Evolutionary conservation across 2,329 filamentous ascomycete species (phyloP).

Genomic region (Endoconidiophora polonica): DNA sequence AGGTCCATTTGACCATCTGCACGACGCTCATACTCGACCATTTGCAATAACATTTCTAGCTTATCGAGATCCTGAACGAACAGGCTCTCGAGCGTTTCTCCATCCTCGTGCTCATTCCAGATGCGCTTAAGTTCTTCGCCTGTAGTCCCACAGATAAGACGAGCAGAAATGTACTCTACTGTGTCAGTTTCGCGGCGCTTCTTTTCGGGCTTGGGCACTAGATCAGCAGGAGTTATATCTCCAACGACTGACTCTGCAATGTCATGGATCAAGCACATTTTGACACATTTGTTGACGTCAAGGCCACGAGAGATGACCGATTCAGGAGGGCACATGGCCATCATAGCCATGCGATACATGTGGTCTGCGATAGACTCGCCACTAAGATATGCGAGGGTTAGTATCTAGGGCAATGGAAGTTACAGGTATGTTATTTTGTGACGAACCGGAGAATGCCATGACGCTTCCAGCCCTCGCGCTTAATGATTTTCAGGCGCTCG

Average conservation of each 20-base stretch:
- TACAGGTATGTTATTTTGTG: not conserved
- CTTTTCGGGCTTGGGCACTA: slow-evolving; percentile 79
- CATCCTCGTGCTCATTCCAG: slow-evolving; percentile 94
- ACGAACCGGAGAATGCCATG: slow-evolving; percentile 53
- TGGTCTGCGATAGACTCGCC: slow-evolving; percentile 93
- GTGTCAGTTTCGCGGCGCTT: slow-evolving; percentile 68
- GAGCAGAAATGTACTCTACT: slow-evolving; percentile 80
- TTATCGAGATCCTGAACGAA: slow-evolving; percentile 98
- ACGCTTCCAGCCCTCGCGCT: slow-evolving; percentile 87
- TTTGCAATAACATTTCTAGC: slow-evolving; percentile 85
- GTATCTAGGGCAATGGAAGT: not conserved
- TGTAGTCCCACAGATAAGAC: slow-evolving; percentile 51
- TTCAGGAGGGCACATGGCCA: slow-evolving; percentile 78
- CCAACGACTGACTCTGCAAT: slow-evolving; percentile 96
- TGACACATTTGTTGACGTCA: slow-evolving; percentile 70
- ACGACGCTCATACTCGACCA: slow-evolving; percentile 84
- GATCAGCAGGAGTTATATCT: slow-evolving; percentile 88
- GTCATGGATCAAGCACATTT: slow-evolving; percentile 93
- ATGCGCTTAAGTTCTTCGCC: slow-evolving; percentile 58
- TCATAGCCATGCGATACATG: slow-evolving; percentile 99
- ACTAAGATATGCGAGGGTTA: slow-evolving; percentile 19
- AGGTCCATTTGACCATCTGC: slow-evolving; percentile 53
- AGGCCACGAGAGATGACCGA: slow-evolving; percentile 47
- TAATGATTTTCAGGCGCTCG: slow-evolving; percentile 86
- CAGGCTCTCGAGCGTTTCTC: slow-evolving; percentile 61